phyloP scores from a whole-genome alignment of 2,329 filamentous ascomycete genomes.

The Macrophomina phaseolina region DNA sequence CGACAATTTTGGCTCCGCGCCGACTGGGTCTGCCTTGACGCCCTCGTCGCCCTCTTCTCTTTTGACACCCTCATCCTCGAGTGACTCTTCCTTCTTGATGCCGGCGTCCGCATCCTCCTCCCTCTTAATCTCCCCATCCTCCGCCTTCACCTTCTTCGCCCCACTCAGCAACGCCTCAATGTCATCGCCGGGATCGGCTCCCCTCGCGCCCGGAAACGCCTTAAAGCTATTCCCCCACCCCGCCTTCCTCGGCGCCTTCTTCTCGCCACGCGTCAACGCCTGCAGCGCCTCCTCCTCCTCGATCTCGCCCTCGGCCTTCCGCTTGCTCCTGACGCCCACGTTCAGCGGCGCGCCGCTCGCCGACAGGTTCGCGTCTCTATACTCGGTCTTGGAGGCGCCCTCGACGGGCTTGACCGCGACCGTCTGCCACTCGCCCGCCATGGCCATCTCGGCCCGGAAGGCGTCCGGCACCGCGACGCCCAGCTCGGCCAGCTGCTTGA shows the following conservation, averaged over 20 bases:
- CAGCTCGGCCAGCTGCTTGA: conserved; percentile 85
- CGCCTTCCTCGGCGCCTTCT: conserved; percentile 47
- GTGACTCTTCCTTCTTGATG: conserved; percentile 35
- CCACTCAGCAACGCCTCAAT: conserved; percentile 64
- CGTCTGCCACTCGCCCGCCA: conserved; percentile 86
- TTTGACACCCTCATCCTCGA: conserved; percentile 42
- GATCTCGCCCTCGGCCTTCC: conserved; percentile 65
- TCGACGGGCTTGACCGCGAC: conserved; percentile 52
- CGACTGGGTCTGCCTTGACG: conserved; percentile 14
- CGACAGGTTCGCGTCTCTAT: conserved; percentile 51
- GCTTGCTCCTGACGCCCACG: conserved; percentile 65
- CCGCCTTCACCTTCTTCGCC: conserved; percentile 36
- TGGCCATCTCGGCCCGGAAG: conserved; percentile 78
- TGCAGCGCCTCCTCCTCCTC: conserved; percentile 64
- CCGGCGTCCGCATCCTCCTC: conserved; percentile 37
- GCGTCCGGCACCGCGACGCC: conserved; percentile 84
- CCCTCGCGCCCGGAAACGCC: conserved; percentile 50
- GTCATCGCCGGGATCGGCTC: conserved; percentile 58
- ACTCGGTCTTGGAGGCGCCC: not conserved
- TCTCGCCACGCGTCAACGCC: conserved; percentile 53
- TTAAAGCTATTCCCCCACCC: conserved; percentile 55
- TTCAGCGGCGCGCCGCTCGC: conserved; percentile 51
- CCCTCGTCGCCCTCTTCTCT: conserved; percentile 48
- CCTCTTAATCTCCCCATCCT: conserved; percentile 32
- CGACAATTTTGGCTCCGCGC: conserved; percentile 34